Evolutionary conservation across 768 basidiomycete genomes (phyloP).

Genomic region (Hygrocybe punicea): DNA sequence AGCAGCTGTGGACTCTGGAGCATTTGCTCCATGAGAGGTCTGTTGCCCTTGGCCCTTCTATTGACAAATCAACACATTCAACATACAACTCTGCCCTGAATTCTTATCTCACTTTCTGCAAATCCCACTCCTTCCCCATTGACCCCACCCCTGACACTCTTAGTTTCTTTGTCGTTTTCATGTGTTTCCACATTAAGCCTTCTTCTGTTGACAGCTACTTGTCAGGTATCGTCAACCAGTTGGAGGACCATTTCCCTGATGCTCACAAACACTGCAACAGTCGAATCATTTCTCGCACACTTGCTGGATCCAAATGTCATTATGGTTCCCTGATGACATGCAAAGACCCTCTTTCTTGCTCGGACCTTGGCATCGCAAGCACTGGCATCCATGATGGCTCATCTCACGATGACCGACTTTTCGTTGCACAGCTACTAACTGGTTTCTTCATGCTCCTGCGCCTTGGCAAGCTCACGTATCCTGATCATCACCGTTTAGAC

Average conservation of each 20-base stretch:
- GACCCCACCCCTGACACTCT: too few species aligned
- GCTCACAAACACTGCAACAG: neutral
- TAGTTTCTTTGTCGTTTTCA: constrained; percentile 30
- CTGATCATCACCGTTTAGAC: neutral
- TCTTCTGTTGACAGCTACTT: too few species aligned
- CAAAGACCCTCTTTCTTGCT: too few species aligned
- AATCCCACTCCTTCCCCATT: too few species aligned
- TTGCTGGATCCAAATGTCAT: too few species aligned
- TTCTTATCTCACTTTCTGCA: too few species aligned
- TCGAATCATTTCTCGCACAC: constrained; percentile 7
- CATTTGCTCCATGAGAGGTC: constrained; percentile 28
- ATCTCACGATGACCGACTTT: constrained; percentile 25
- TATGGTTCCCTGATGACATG: too few species aligned
- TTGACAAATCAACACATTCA: constrained; percentile 29
- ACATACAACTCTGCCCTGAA: too few species aligned
- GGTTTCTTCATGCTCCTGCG: constrained; percentile 14
- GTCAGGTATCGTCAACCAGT: too few species aligned
- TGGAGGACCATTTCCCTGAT: constrained; percentile 19
- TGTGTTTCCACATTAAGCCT: too few species aligned
- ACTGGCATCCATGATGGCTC: neutral
- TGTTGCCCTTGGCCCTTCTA: constrained; percentile 17
- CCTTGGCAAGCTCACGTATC: neutral
- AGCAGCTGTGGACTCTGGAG: constrained; percentile 36
- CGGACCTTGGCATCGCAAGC: constrained; percentile 7
- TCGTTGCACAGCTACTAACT: constrained; percentile 10